These are phyloP conservation scores for Cicer pinnatifidum DNA, from an alignment of 306 rosid genomes.

Conservation along the genomic window DNA sequence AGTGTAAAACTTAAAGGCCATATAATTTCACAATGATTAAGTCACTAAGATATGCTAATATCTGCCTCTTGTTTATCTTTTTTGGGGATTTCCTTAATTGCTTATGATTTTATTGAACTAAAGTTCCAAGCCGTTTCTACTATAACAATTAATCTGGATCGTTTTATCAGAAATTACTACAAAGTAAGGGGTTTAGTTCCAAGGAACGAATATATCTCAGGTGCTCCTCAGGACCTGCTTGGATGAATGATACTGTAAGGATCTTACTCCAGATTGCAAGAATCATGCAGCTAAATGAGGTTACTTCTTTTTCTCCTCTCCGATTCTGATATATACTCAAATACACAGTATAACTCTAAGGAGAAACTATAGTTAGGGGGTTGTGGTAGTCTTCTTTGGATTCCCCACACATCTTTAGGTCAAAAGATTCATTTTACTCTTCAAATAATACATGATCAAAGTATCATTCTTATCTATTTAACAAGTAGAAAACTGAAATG, in stretches of 20 bases:
- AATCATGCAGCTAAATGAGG: conserved; percentile 82
- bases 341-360: conserved; percentile 29
- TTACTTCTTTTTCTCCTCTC: conserved; percentile 45
- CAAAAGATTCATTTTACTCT: conserved; percentile 3
- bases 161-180: conserved; percentile 63
- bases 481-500: conserved; percentile 31
- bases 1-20: conserved; percentile 16
- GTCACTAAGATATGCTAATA: conserved; percentile 9
- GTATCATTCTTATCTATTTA: conserved; percentile 32
- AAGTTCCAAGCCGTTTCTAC: conserved; percentile 33
- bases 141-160: conserved; percentile 30
- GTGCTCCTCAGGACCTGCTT: conserved; percentile 47
- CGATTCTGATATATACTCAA: conserved; percentile 36
- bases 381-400: conserved; percentile 14
- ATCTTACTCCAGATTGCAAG: conserved; percentile 66
- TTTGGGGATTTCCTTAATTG: conserved; percentile 12
- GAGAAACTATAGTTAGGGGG: conserved; percentile 37
- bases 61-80: conserved; percentile 17
- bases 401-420: conserved; percentile 8
- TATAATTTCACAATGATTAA: conserved; percentile 15
- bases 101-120: conserved; percentile 12
- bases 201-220: conserved; percentile 56
- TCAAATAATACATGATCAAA: conserved; percentile 1
- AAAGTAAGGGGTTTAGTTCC: conserved; percentile 61
- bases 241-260: conserved; percentile 52